Evolutionary conservation across 805 yeast species (phyloP), one percentile per base, ranked within the genome.

Genomic region (Ogataea populi-albae): DNA sequence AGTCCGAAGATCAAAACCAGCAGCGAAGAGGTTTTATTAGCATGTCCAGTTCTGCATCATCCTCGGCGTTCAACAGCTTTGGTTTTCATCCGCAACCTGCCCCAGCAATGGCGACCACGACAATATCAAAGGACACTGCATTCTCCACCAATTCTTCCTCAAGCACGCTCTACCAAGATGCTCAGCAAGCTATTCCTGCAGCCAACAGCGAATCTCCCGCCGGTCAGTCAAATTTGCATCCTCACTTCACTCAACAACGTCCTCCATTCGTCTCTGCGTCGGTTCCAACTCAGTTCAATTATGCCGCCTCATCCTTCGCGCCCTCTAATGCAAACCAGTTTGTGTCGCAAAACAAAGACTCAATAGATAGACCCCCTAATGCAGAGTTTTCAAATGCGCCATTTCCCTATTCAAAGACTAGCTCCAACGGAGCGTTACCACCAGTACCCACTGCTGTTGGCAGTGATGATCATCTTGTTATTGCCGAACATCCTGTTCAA

Each of bases 401-500:
- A 39, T 17, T 43, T 23, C 17, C 50, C n/a, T n/a, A n/a, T n/a
- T n/a, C n/a, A n/a, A n/a, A n/a, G n/a, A n/a, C n/a, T n/a, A 21
- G 30, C 24, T 15, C 34, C 17, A 33, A 35, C 12, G 30, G 16
- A 9, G 6, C 18, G 21, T 17, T 20, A 21, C 30, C 23, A 40
- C 14, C 23, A 36, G 15, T 20, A 36, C 17, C 30, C 12, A n/a
- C 20, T 25, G 22, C n/a, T 32, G 11, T 30, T 19, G 17, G 40
- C 2, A n/a, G n/a, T n/a, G 53, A 50, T 12, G 80, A 73, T 25
- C 84, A 77, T 48, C 63, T 81, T 43, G 83, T 87, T 54, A 85
- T 91, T 30, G 88, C 87, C 8, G 82, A 81, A 27, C 86, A 79
- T 54, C 89, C 95, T 1, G 87, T 86, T 2, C 77, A 80, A 40